Conservation (phyloP, 2,329 filamentous ascomycete species). For the Alternaria arbusti region DNA sequence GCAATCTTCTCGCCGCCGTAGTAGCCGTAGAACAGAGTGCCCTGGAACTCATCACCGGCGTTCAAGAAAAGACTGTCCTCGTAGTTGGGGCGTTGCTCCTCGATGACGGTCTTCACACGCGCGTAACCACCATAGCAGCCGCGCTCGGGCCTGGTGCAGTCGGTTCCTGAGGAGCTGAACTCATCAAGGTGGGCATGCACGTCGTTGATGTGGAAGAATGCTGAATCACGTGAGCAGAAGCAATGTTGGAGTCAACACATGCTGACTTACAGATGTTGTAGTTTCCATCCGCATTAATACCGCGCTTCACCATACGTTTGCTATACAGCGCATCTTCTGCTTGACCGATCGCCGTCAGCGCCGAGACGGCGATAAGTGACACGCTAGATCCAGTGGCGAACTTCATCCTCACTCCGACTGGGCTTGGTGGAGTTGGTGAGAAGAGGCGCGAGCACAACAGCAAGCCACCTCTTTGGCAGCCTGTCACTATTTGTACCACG, state of each 20-base stretch:
- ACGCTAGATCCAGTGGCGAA: constrained; percentile 18
- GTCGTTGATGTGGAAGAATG: constrained; percentile 74
- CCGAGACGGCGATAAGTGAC: constrained; percentile 29
- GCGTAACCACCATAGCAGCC: constrained; percentile 71
- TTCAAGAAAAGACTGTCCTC: constrained; percentile 70
- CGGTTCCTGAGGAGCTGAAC: constrained; percentile 66
- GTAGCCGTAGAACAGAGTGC: constrained; percentile 71
- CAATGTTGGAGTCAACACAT: too few relatives aligned
- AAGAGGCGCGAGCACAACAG: constrained; percentile 6
- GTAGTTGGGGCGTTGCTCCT: constrained; percentile 62
- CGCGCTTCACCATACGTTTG: constrained; percentile 38
- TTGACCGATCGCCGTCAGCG: constrained; percentile 17
- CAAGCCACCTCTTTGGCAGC: background rate
- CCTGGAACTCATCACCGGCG: constrained; percentile 73
- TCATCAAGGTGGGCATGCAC: constrained; percentile 71
- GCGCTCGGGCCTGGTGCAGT: constrained; percentile 62
- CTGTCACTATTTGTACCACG: constrained; percentile 21
- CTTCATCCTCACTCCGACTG: constrained; percentile 27
- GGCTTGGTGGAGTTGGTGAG: background rate
- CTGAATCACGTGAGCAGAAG: constrained; percentile 18
- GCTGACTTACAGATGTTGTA: constrained; percentile 43
- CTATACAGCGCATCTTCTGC: constrained; percentile 43
- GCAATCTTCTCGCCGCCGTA: constrained; percentile 73
- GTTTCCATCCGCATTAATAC: constrained; percentile 40
- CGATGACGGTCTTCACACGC: constrained; percentile 66